Base-by-base conservation (phyloP, 1,284 basidiomycete species). In the Apiotrichum veenhuisii region DNA sequence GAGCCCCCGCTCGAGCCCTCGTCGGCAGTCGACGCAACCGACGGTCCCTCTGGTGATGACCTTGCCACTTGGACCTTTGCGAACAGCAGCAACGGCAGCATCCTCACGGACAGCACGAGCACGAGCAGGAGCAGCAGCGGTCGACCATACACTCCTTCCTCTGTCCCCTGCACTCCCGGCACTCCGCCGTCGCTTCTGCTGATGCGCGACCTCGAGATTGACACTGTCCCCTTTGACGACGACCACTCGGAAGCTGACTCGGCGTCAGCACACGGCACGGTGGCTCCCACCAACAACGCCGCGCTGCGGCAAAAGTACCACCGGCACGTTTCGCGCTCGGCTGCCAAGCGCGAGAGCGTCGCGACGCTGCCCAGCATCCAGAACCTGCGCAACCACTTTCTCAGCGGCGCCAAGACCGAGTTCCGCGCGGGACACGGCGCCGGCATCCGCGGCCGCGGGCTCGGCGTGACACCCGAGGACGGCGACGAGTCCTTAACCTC, bases 301-400 rank as follows among this genome's bases (percentile, higher is more conserved):
- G 26, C 38, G 10, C 18, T 33, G 20, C 49, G 49, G 36, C 37
- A n/a, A 30, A 64, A 65, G 58, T 68, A 70, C 58, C 57, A 59
- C 41, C 64, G 70, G 14, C 72, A 75, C 58, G 65, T 75, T 46
- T 63, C 71, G 10, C 67, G 70, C 20, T 70, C 67, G 25, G 76
- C 76, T 1, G 70, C 72, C 23, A 76, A 76, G 54, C 64, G 76
- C 15, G 71, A 76, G 58, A 71, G 68, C 5, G 74, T 77, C 9
- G 71, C 72, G 51, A 55, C 73, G 33, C 64, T 77, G 5, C 75
- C 75, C 2, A 74, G 72, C 12, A 77, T 77, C 58, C 69, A 73
- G 52, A 69, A 74, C 56, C 65, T 77, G 5, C 72, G 75, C 49
- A 55, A 65, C 5, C 76, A 74, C 44, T 77, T 76, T 59, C 61